Evolutionary conservation across 257 asterid genomes (phyloP).

Genomic region (Solanum sejunctum): DNA sequence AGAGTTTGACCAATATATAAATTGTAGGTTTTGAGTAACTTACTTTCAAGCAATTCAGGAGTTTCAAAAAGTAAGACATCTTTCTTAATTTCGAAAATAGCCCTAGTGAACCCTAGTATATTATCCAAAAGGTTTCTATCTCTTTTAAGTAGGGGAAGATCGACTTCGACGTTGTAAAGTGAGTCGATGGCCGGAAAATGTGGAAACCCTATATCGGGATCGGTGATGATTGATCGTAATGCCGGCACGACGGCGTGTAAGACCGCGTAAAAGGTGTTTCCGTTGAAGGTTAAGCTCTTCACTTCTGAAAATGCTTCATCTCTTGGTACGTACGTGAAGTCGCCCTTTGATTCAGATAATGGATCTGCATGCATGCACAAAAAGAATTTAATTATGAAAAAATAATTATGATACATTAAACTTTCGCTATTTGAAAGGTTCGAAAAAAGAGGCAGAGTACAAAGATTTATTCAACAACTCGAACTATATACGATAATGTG

Average conservation of each 20-base stretch:
- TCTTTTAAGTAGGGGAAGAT: conserved; percentile 2
- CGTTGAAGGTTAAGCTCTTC: conserved; percentile 27
- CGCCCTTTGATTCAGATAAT: conserved; percentile 30
- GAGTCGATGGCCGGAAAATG: conserved; percentile 46
- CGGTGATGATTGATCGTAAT: background rate
- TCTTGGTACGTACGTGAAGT: conserved; percentile 41
- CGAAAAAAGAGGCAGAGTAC: no score
- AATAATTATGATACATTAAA: no score
- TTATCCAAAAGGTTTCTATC: background rate
- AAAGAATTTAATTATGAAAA: no score
- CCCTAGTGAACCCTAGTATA: conserved; percentile 33
- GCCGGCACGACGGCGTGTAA: conserved; percentile 34
- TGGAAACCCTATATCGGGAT: conserved; percentile 23
- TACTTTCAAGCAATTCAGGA: conserved; percentile 45
- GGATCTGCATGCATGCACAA: conserved; percentile 25
- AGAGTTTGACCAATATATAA: background rate
- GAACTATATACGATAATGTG: no score
- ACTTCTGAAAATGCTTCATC: conserved; percentile 56
- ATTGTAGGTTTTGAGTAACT: background rate
- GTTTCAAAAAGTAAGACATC: conserved; percentile 34
- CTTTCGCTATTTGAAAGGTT: no score
- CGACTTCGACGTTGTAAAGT: conserved; percentile 36
- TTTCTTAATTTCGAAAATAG: conserved; percentile 6
- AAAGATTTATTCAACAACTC: no score
- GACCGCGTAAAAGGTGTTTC: conserved; percentile 27